Evolutionary conservation across 2,329 filamentous ascomycete species (phyloP), one percentile per base, ranked within the genome.

Genomic region (Diaporthe destruens): DNA sequence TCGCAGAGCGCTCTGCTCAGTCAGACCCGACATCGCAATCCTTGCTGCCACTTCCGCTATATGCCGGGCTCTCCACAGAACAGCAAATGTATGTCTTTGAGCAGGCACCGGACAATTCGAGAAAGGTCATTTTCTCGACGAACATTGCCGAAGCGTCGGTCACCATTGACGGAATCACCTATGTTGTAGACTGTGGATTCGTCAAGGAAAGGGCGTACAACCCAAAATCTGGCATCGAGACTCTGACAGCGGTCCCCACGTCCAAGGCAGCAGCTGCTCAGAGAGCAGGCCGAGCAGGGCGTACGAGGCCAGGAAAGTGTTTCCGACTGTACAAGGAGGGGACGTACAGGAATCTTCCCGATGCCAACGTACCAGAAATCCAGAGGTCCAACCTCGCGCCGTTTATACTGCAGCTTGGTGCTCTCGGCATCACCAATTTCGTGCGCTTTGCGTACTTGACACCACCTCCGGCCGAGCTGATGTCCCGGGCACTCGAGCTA

Each of bases 121-220:
- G 96, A 54, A 98, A 98, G 80, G 93, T 98, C 51, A 93, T 99
- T 47, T 92, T 98, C 76, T 93, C 94, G 5, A 98, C 96, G 72
- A 98, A 98, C 80, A 98, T 98, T 75, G 95, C 96, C 16, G 96
- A 99, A 84, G 96, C 96, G 6, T 98, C 94, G 1, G 93, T 99
- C 55, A 98, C 96, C 20, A 97, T 98, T 71, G 92, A 96, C 69
- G 95, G 94, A 3, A 95, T 98, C 74, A 91, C 95, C 70, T 97
- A 94, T 78, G 96, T 99, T 7, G 85, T 98, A 65, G 96, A 99
- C 81, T 92, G 90, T 69, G 96, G 96, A 1, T 98, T 94, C 79
- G 95, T 97, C 76, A 98, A 98, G 81, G 85, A 98, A 25, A 90
- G 95, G 51, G 92, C 93, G 8, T 98, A 94, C 82, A 93, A 97